These are phyloP conservation scores for Rhazya stricta DNA, from an alignment of 257 asterid species.

Conservation along the genomic window DNA sequence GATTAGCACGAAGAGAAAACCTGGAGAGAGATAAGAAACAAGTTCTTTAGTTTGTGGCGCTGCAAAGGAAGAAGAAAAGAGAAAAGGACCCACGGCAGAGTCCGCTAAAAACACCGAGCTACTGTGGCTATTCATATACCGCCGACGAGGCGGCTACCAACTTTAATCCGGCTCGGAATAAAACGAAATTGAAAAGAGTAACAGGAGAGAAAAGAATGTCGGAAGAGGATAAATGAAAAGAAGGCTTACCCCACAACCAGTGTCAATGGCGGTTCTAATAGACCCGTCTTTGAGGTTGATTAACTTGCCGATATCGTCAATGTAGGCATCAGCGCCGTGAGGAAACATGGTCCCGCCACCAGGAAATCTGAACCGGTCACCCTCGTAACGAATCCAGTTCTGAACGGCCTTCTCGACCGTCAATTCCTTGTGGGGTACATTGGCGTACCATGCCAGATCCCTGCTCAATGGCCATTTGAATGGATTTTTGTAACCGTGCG, in stretches of 20 bases:
- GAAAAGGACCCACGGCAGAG: neutral
- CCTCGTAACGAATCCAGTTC: constrained; percentile 80
- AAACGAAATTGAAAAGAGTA: neutral
- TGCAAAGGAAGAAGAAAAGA: neutral
- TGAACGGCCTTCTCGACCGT: constrained; percentile 88
- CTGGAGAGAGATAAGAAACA: neutral
- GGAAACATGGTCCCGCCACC: constrained; percentile 97
- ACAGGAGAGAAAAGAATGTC: neutral
- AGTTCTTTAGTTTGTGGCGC: neutral
- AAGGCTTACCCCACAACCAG: constrained; percentile 87
- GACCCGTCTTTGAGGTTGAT: constrained; percentile 69
- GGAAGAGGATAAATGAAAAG: neutral
- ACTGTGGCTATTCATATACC: neutral
- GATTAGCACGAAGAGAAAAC: neutral
- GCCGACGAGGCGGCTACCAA: neutral
- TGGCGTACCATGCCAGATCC: constrained; percentile 80
- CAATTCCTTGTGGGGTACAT: constrained; percentile 75
- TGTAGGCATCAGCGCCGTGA: constrained; percentile 66
- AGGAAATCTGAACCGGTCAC: constrained; percentile 69
- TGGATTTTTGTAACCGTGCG: constrained; percentile 62
- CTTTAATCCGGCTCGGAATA: neutral
- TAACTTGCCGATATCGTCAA: constrained; percentile 64
- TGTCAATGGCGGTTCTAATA: constrained; percentile 80
- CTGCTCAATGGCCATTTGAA: constrained; percentile 76
- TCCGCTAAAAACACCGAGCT: neutral